These are phyloP conservation scores for Adenanthera pavonina DNA, from an alignment of 306 rosid genomes.

Conservation along the genomic window DNA sequence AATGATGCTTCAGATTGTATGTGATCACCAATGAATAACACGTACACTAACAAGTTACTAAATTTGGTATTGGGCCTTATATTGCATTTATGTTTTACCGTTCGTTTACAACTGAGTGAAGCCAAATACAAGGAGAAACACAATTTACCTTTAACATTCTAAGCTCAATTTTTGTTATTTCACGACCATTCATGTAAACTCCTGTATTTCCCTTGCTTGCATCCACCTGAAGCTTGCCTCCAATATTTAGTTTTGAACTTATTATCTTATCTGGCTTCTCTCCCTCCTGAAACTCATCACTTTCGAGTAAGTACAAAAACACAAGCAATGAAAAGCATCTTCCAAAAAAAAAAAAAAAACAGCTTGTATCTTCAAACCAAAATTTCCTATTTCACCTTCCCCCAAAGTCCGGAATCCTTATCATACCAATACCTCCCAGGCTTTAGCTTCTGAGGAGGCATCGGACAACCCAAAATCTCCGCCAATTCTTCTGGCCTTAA, in stretches of 20 bases:
- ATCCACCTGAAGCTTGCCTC: constrained; percentile 74
- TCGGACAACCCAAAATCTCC: constrained; percentile 72
- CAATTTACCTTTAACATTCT: constrained; percentile 72
- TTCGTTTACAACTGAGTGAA: constrained; percentile 20
- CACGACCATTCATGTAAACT: constrained; percentile 90
- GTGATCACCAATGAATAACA: constrained; percentile 6
- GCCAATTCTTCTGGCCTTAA: constrained; percentile 79
- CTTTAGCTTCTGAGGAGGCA: constrained; percentile 82
- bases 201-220: constrained; percentile 85
- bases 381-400: constrained; percentile 63
- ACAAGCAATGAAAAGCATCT: neutral
- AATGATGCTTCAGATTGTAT: neutral
- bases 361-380: constrained; percentile 2
- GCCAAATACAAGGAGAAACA: constrained; percentile 25
- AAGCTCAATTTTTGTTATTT: constrained; percentile 83
- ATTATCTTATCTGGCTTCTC: constrained; percentile 84
- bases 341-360: constrained; percentile 4
- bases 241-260: constrained; percentile 80
- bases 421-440: constrained; percentile 96
- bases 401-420: constrained; percentile 94
- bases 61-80: constrained; percentile 17
- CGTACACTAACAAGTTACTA: neutral
- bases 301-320: constrained; percentile 29
- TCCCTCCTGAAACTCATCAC: constrained; percentile 72
- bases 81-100: constrained; percentile 19